A percentile compares a stretch with the other conserved stretches of the same genome.
Evolutionary conservation across 768 basidiomycete genomes (phyloP).

Genomic region (Podaxis sp.): DNA sequence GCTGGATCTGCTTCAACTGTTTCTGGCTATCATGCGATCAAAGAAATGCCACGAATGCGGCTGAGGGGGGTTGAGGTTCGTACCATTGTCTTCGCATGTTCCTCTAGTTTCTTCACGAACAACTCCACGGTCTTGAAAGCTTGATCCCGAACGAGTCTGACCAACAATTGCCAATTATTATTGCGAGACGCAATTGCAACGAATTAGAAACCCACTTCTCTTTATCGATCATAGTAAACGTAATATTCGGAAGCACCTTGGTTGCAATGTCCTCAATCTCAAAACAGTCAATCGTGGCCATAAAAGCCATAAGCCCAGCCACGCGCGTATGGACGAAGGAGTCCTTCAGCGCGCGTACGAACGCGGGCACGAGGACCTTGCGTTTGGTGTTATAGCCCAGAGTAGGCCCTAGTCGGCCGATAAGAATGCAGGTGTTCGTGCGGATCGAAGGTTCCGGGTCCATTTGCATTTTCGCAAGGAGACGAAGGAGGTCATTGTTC

Average conservation of each 20-base stretch:
- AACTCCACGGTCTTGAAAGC: constrained; percentile 92
- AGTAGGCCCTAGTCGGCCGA: constrained; percentile 85
- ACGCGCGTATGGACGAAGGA: constrained; percentile 90
- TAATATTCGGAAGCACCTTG: constrained; percentile 86
- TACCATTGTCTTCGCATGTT: constrained; percentile 81
- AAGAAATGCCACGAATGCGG: neutral
- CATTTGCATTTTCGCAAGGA: constrained; percentile 89
- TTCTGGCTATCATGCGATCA: constrained; percentile 33
- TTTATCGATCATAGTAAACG: constrained; percentile 79
- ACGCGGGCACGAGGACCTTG: constrained; percentile 97
- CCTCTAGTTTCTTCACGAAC: constrained; percentile 82
- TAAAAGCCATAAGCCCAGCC: constrained; percentile 93
- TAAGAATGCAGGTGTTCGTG: constrained; percentile 95
- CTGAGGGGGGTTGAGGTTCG: constrained; percentile 16
- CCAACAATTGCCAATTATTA: neutral
- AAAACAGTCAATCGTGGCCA: constrained; percentile 90
- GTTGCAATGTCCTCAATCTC: constrained; percentile 85
- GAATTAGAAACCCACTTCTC: constrained; percentile 69
- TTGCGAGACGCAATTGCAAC: neutral
- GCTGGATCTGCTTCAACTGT: constrained; percentile 31
- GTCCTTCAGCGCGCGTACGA: constrained; percentile 87
- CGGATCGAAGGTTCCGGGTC: constrained; percentile 94
- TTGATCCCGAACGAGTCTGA: constrained; percentile 89
- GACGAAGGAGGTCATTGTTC: constrained; percentile 94
- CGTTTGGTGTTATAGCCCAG: constrained; percentile 87